Base-by-base conservation (phyloP, 2,329 filamentous ascomycete species). In the Colletotrichum melonis region DNA sequence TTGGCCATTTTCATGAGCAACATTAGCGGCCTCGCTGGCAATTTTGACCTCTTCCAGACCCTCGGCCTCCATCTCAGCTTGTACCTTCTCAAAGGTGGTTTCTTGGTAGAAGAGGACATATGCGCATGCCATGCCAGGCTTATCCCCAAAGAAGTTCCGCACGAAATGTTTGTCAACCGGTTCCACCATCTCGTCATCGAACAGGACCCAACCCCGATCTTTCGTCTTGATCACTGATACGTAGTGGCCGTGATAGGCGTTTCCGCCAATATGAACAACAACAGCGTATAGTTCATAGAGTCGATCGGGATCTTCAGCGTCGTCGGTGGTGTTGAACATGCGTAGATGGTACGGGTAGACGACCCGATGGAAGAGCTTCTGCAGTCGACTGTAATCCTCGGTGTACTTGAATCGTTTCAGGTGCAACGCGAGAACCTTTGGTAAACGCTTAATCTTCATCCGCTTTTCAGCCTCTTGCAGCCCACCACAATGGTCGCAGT, bases 41-140 rank as follows among this genome's bases (percentile, higher is more conserved):
- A 90, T 82, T 78, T 86, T 86, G 68, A 89, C 88, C 79, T 91
- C 93, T 81, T 88, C 92, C 78, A 87, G 83, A 12, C 92, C 92
- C 81, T 98, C 95, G 59, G 91, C 92, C 78, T 97, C 95, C 80
- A 97, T 93, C 82, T 98, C 95, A 69, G 91, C 92, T 73, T 89
- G 85, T 66, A 92, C 88, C 77, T 91, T 90, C 78, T 92, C 91
- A 72, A 91, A 89, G 0, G 90, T 92, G 3, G 90, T 98, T 82
- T 99, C 96, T 81, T 98, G 97, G 83, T 99, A 99, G 82, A 99
- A 99, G 11, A 99, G 86, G 19, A 99, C 95, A 79, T 99, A 99
- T 35, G 97, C 97, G 78, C 95, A 98, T 11, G 97, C 97, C 82
- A 97, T 91, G 3, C 95, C 95, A 0, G 93, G 92, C 79, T 94